A percentile compares a stretch with the other conserved stretches of the same genome.
phyloP scores from a whole-genome alignment of 306 rosid genomes.

The Cucumis cinereus region DNA sequence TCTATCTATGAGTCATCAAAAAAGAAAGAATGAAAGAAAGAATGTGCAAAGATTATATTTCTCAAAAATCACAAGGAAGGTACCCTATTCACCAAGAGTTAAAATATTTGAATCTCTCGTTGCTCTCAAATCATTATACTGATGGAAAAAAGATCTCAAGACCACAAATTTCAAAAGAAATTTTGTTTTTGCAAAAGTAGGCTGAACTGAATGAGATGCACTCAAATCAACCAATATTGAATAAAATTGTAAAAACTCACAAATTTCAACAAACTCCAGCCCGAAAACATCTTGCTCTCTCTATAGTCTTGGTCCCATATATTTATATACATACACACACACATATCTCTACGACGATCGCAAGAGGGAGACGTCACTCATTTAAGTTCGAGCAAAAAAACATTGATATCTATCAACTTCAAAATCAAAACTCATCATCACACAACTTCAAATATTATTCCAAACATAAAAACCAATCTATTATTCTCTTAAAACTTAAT shows the following conservation, averaged over 20 bases:
- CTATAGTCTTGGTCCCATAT: not conserved
- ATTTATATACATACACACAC: too few species aligned
- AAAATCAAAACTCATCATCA: too few species aligned
- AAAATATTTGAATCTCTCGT: not conserved
- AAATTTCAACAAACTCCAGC: not conserved
- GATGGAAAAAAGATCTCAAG: not conserved
- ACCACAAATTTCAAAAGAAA: not conserved
- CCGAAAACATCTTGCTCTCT: not conserved
- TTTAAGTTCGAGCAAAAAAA: too few species aligned
- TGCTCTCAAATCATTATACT: too few species aligned
- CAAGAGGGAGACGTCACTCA: too few species aligned
- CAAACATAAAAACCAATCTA: not conserved
- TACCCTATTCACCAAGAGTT: too few species aligned
- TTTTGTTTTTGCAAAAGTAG: not conserved
- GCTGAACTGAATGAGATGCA: not conserved
- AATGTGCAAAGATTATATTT: too few species aligned
- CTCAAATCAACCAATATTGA: not conserved
- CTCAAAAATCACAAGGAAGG: too few species aligned
- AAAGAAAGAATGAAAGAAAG: too few species aligned
- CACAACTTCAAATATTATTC: too few species aligned
- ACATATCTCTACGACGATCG: too few species aligned
- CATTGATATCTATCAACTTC: not conserved
- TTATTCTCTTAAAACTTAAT: not conserved
- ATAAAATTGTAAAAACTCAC: not conserved
- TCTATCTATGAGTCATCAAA: too few species aligned